Evolutionary conservation across 129 eudicot species (phyloP).

Genomic region (Chrysanthemum seticuspe): DNA sequence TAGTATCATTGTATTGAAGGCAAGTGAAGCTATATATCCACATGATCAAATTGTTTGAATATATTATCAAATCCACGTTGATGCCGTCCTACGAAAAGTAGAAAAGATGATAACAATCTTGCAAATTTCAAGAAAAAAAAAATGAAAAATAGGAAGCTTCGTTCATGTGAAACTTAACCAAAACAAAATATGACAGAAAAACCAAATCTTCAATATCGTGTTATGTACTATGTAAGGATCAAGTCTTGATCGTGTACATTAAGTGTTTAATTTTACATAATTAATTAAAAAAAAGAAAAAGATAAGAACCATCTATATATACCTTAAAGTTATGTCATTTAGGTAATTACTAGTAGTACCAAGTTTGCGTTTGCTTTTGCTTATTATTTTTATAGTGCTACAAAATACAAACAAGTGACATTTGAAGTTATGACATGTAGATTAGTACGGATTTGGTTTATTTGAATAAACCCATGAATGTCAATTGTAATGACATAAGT

Average conservation of each 20-base stretch:
- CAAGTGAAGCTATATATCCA: too few species aligned
- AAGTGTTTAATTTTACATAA: background rate
- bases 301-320: too few species aligned
- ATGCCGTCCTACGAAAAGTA: slow-evolving; percentile 13
- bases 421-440: background rate
- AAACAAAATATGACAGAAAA: background rate
- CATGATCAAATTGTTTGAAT: too few species aligned
- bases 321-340: too few species aligned
- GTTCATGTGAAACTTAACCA: background rate
- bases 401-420: background rate
- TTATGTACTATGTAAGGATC: slow-evolving; percentile 6
- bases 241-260: background rate
- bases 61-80: slow-evolving; percentile 2
- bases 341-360: too few species aligned
- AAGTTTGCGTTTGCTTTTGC: background rate
- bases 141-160: background rate
- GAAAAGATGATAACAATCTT: background rate
- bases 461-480: background rate
- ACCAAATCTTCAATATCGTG: slow-evolving; percentile 8
- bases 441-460: background rate
- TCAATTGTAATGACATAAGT: background rate
- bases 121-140: background rate
- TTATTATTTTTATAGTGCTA: background rate
- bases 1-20: too few species aligned
- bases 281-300: too few species aligned